phyloP scores from a whole-genome alignment of 108 stramenopile genomes.

The Asterionellopsis glacialis region DNA sequence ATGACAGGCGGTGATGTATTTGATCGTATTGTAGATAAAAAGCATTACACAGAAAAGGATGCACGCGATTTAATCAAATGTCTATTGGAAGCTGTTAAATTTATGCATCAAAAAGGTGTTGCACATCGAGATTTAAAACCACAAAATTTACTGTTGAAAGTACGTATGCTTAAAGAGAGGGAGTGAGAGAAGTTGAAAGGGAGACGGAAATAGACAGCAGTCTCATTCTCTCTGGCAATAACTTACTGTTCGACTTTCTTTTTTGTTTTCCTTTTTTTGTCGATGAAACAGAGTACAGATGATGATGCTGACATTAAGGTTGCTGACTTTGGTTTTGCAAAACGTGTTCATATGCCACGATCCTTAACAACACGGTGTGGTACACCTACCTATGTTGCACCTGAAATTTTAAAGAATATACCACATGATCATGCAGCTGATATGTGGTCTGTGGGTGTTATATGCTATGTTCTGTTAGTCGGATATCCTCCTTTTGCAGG shows the following conservation, averaged over 20 bases:
- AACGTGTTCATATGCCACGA: conserved; percentile 68
- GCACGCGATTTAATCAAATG: conserved; percentile 76
- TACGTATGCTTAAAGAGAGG: conserved; percentile 8
- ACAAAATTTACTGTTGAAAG: conserved; percentile 85
- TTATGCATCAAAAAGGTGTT: conserved; percentile 72
- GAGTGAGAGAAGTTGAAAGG: neutral
- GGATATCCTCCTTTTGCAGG: conserved; percentile 64
- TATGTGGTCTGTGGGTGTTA: conserved; percentile 93
- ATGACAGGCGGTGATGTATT: conserved; percentile 95
- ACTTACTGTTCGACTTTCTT: neutral
- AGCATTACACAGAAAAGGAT: conserved; percentile 90
- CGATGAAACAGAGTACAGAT: conserved; percentile 23
- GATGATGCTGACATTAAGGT: conserved; percentile 85
- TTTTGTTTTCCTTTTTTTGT: neutral
- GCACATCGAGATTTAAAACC: conserved; percentile 95
- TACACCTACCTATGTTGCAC: conserved; percentile 54
- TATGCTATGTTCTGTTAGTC: conserved; percentile 85
- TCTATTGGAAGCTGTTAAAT: conserved; percentile 73
- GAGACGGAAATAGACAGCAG: no score
- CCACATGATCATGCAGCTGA: conserved; percentile 83
- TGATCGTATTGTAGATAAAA: conserved; percentile 85
- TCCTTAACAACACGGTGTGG: conserved; percentile 86
- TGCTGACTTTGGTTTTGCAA: conserved; percentile 95
- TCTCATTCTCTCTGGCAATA: no score
- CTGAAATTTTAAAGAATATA: conserved; percentile 53